Base-by-base conservation (phyloP, 2,329 filamentous ascomycete species). In the Diaporthe citrichinensis region DNA sequence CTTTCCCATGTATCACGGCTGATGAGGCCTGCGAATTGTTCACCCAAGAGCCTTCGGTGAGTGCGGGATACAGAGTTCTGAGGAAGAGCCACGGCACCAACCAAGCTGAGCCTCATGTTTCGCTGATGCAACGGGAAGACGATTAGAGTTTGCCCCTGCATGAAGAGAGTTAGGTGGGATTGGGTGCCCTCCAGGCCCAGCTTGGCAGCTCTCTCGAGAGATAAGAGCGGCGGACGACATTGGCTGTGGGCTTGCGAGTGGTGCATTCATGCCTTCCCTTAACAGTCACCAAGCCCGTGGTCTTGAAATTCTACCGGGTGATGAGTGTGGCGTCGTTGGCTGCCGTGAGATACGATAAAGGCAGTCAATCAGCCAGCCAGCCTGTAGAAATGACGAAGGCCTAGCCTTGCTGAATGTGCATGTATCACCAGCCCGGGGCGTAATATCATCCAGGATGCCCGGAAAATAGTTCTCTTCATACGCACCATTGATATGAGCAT, bases 121-220 rank as follows among this genome's bases (percentile, higher is more conserved):
- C 46, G 65, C 34, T 68, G 44, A 46, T 68, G 65, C 65, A 53
- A 28, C 65, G 65, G 65, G 46, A 68, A 53, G 34, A 39, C n/a
- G 46, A 25, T 68, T 68, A 68, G 46, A 53, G 46, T 68, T 68
- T 51, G 12, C 65, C 65, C 65, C 65, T 68, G 65, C 65, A 68
- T 68, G 65, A 41, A 39, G 65, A 39, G 65, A 49, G 65, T 14
- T 31, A 15, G 17, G 65, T 53, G 46, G 31, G 62, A 68, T 68
- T 68, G 46, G 62, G 62, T 34, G 44, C 28, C 62, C 31, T 36
- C 41, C 44, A 34, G n/a, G 44, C 31, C 65, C 34, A 15, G 31
- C 65, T 53, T 68, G 65, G 65, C 65, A 28, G 46, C 31, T 31
- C 62, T 36, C 31, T 20, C 14, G 3, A 17, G 65, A 68, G 65